Percentiles rank a stretch among this genome's conserved stretches.
phyloP scores from a whole-genome alignment of 2,329 filamentous ascomycete species.

The Thelonectria discophora region DNA sequence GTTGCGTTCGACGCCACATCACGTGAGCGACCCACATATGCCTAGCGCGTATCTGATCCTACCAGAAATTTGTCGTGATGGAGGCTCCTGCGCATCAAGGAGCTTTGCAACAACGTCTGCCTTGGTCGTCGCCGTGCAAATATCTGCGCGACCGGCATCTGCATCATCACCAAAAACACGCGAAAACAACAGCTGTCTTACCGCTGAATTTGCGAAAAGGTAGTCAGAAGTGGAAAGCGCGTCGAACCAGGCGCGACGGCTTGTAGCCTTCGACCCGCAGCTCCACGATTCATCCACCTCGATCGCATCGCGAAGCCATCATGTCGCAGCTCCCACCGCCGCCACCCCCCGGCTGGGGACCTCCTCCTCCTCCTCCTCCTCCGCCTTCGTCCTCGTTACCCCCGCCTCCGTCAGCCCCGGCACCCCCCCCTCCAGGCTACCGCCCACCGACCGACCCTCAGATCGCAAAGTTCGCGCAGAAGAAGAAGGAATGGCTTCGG shows the following conservation, averaged over 20 bases:
- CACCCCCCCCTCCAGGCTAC: constrained; percentile 87
- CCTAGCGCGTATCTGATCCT: constrained; percentile 37
- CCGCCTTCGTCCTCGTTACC: constrained; percentile 65
- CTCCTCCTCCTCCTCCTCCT: constrained; percentile 65
- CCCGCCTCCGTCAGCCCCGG: constrained; percentile 63
- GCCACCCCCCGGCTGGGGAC: constrained; percentile 67
- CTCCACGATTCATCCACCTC: constrained; percentile 36
- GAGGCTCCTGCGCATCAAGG: constrained; percentile 36
- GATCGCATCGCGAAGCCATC: constrained; percentile 44
- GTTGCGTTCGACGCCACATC: not conserved
- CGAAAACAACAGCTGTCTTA: not conserved
- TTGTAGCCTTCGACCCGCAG: constrained; percentile 45
- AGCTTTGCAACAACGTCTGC: constrained; percentile 40
- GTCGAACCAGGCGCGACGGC: constrained; percentile 49
- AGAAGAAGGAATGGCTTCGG: constrained; percentile 98
- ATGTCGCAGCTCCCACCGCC: constrained; percentile 66
- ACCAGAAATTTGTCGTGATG: constrained; percentile 50
- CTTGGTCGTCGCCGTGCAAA: constrained; percentile 44
- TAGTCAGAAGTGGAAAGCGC: constrained; percentile 39
- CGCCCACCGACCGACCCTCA: constrained; percentile 82
- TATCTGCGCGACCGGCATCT: constrained; percentile 42
- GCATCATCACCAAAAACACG: constrained; percentile 33
- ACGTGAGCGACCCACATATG: constrained; percentile 41
- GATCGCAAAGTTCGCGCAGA: constrained; percentile 93
- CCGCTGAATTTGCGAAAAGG: constrained; percentile 23